Conservation (phyloP, 176 grass and related monocot species). For the Miscanthus lutarioriparius region DNA sequence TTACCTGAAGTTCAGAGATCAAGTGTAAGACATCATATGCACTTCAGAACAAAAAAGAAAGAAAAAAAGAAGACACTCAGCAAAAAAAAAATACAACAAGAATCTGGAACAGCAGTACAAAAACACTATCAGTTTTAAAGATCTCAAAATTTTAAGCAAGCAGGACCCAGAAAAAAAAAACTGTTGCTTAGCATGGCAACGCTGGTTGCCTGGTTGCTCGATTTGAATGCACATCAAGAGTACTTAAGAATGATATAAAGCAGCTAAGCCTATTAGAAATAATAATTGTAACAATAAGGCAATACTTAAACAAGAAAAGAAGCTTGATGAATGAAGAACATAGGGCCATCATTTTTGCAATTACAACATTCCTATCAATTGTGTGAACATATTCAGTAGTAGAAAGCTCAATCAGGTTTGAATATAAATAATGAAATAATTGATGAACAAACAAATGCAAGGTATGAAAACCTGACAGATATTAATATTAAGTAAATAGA, state of each 20-base stretch:
- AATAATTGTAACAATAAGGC: not conserved
- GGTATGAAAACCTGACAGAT: not conserved
- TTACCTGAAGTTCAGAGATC: conserved; percentile 65
- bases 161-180: not conserved
- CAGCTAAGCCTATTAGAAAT: not conserved
- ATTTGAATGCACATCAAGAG: not conserved
- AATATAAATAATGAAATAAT: not conserved
- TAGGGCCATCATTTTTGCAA: not conserved
- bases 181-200: not conserved
- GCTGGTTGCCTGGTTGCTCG: not conserved
- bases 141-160: not conserved
- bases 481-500: not conserved
- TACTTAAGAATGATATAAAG: conserved; percentile 7
- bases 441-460: not conserved
- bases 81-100: not conserved
- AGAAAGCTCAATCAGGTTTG: not conserved
- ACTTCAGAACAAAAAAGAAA: not conserved
- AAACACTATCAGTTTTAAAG: not conserved
- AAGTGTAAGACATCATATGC: conserved; percentile 67
- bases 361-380: not conserved
- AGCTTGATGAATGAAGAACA: not conserved
- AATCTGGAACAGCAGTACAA: not conserved
- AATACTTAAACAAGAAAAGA: not conserved
- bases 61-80: not conserved
- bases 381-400: not conserved